Percentiles rank a stretch among this genome's conserved stretches.
Evolutionary conservation across 805 yeast species (phyloP).

Genomic region (Yarrowia yakushimensis): DNA sequence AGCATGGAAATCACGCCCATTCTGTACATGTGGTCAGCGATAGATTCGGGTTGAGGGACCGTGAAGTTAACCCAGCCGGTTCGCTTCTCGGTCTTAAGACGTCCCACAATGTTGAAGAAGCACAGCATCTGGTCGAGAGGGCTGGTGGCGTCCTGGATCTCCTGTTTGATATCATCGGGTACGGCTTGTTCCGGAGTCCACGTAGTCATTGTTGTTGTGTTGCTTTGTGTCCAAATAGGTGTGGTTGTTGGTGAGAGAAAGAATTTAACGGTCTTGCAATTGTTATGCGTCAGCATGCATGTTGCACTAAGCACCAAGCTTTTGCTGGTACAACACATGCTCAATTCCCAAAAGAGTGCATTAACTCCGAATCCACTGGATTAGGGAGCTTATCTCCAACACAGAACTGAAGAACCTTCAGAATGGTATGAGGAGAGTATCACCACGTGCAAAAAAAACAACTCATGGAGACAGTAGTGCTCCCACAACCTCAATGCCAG

Average conservation of each 20-base stretch:
- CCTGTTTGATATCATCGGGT: constrained; percentile 1
- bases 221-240: background rate
- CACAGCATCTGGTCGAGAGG: constrained; percentile 7
- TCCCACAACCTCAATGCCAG: background rate
- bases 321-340: background rate
- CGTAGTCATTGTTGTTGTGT: background rate
- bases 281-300: background rate
- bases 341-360: background rate
- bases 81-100: constrained; percentile 73
- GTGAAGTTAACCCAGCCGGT: constrained; percentile 92
- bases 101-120: constrained; percentile 63
- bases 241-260: background rate
- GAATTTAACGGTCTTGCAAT: background rate
- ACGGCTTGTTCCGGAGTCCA: constrained; percentile 14
- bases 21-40: constrained; percentile 94
- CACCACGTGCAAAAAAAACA: background rate
- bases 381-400: background rate
- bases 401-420: background rate
- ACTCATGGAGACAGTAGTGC: too few relatives aligned
- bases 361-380: background rate
- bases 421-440: background rate
- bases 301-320: background rate
- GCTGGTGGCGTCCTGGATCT: constrained; percentile 2
- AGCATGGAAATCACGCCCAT: constrained; percentile 82
- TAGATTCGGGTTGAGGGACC: constrained; percentile 54